Evolutionary conservation across 2,329 filamentous ascomycete genomes (phyloP).

Genomic region (Xenoacremonium recifei): DNA sequence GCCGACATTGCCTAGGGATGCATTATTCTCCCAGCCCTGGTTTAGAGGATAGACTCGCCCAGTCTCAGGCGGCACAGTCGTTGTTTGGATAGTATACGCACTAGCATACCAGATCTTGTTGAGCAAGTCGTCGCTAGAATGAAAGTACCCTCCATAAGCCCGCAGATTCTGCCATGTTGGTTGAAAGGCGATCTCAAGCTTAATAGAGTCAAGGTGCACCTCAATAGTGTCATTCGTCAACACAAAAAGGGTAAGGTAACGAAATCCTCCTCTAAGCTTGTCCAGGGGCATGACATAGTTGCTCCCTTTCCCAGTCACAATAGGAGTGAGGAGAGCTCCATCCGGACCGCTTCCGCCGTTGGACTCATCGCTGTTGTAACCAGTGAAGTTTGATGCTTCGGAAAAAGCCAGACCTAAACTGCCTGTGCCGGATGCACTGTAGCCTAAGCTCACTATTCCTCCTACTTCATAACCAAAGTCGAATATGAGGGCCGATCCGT

Average conservation of each 20-base stretch:
- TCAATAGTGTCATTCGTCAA: neutral
- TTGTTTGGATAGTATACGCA: conserved; percentile 19
- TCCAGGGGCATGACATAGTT: neutral
- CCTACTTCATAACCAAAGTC: neutral
- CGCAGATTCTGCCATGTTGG: conserved; percentile 45
- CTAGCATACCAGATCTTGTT: conserved; percentile 54
- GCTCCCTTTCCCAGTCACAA: neutral
- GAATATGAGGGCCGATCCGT: neutral
- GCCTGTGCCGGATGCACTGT: neutral
- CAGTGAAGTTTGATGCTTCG: neutral
- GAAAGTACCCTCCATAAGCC: conserved; percentile 55
- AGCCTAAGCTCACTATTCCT: neutral
- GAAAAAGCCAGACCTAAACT: neutral
- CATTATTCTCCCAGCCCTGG: conserved; percentile 30
- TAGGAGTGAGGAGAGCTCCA: neutral
- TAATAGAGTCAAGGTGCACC: neutral
- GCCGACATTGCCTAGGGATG: conserved; percentile 27
- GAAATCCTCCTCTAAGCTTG: neutral
- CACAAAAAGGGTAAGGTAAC: neutral
- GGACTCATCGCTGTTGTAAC: neutral
- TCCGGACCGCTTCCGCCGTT: neutral
- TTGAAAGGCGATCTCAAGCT: conserved; percentile 37
- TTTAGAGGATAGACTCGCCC: conserved; percentile 14
- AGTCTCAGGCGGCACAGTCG: conserved; percentile 41
- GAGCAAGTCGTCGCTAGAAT: conserved; percentile 46